Evolutionary conservation across 805 yeast genomes (phyloP).

Genomic region (Monosporozyma unispora): DNA sequence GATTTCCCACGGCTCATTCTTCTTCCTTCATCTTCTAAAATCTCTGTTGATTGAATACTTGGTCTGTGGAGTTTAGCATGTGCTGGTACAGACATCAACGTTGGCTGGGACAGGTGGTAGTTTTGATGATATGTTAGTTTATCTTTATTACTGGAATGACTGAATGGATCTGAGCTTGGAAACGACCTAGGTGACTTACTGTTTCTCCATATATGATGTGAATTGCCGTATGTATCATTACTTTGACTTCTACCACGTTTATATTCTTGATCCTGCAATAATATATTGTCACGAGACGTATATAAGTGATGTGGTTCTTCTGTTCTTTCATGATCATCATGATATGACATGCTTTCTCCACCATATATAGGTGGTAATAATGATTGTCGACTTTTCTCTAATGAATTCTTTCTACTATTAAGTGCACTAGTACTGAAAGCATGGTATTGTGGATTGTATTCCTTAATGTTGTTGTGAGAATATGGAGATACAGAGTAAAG

Average conservation of each 20-base stretch:
- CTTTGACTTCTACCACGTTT: not conserved
- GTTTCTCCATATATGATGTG: not conserved
- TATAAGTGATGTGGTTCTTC: not conserved
- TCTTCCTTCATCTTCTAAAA: constrained; percentile 9
- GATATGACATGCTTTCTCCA: constrained; percentile 5
- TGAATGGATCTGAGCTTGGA: constrained; percentile 10
- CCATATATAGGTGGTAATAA: constrained; percentile 6
- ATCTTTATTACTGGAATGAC: constrained; percentile 11
- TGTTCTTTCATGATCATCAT: not conserved
- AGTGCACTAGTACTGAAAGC: constrained; percentile 2
- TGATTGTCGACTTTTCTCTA: constrained; percentile 5
- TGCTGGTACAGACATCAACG: constrained; percentile 25
- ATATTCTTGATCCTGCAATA: not conserved
- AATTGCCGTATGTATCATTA: not conserved
- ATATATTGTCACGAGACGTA: not conserved
- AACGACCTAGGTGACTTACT: constrained; percentile 19
- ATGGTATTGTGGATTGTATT: not conserved
- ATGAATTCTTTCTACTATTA: constrained; percentile 11
- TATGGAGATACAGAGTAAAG: not conserved
- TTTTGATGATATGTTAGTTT: constrained; percentile 22
- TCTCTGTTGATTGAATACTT: constrained; percentile 13
- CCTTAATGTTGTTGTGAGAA: not conserved
- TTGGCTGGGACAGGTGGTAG: constrained; percentile 26
- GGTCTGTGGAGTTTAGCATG: constrained; percentile 30
- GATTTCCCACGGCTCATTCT: not conserved